These are phyloP conservation scores for Candida nitratophila DNA, from an alignment of 805 yeast genomes.

Conservation along the genomic window DNA sequence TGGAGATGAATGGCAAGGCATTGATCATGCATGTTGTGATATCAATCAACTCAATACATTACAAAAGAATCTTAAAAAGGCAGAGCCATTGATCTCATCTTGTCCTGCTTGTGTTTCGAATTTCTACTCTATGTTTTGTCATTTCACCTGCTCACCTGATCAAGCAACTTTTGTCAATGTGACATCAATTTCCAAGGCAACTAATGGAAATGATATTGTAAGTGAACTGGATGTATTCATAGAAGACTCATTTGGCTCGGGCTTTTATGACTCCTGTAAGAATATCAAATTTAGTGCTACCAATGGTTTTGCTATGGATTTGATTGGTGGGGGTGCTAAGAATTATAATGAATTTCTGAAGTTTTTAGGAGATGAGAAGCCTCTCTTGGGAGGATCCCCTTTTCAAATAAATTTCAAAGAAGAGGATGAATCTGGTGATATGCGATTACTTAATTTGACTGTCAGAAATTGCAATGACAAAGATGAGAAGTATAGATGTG, in stretches of 20 bases:
- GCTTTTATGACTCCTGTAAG: constrained; percentile 77
- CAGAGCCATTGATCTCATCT: constrained; percentile 74
- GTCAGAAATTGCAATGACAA: constrained; percentile 51
- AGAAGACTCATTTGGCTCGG: constrained; percentile 50
- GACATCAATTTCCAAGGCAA: constrained; percentile 41
- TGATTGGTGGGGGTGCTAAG: constrained; percentile 95
- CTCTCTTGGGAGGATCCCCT: constrained; percentile 90
- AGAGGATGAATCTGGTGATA: constrained; percentile 10
- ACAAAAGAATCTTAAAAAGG: constrained; percentile 58
- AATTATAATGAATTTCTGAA: constrained; percentile 67
- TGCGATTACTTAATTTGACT: constrained; percentile 24
- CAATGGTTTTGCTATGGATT: constrained; percentile 93
- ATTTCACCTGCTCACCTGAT: constrained; percentile 83
- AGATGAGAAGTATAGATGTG: constrained; percentile 55
- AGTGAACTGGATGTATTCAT: constrained; percentile 63
- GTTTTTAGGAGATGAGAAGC: constrained; percentile 92
- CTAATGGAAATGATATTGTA: constrained; percentile 52
- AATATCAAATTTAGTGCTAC: constrained; percentile 89
- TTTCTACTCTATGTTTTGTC: constrained; percentile 77
- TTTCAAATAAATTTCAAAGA: constrained; percentile 81
- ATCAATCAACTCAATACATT: constrained; percentile 50
- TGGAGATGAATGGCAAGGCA: constrained; percentile 57
- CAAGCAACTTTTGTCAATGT: constrained; percentile 73
- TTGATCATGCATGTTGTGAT: constrained; percentile 61
- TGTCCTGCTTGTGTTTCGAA: constrained; percentile 92